Evolutionary conservation across 441 rosid genomes (phyloP).

Genomic region (Adansonia grandidieri): DNA sequence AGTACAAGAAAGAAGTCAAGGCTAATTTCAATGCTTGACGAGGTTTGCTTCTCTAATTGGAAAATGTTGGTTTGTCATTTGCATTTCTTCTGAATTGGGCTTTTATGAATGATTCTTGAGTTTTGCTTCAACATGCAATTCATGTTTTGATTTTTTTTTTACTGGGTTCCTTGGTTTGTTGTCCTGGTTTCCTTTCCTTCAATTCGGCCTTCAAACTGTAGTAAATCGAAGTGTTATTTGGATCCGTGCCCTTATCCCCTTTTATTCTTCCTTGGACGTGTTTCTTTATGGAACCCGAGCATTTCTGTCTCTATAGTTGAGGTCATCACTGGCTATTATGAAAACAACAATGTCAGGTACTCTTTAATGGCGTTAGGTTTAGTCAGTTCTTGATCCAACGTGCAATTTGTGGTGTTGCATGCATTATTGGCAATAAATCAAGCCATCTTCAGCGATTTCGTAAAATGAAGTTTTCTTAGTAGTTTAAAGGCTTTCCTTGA

Average conservation of each 20-base stretch:
- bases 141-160: background rate
- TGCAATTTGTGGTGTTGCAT: constrained; percentile 36
- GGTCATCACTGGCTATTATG: constrained; percentile 18
- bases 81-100: background rate
- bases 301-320: constrained; percentile 25
- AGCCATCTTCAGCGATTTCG: constrained; percentile 15
- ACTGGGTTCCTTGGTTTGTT: background rate
- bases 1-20: constrained; percentile 69
- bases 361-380: constrained; percentile 31
- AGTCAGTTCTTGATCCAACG: constrained; percentile 30
- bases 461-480: background rate
- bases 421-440: constrained; percentile 22
- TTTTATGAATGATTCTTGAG: background rate
- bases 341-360: constrained; percentile 24
- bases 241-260: constrained; percentile 6
- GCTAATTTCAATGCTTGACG: constrained; percentile 82
- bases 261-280: constrained; percentile 40
- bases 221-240: constrained; percentile 2
- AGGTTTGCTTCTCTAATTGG: constrained; percentile 49
- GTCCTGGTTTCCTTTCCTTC: constrained; percentile 1
- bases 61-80: background rate
- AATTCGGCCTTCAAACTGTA: background rate
- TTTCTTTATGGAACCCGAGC: constrained; percentile 19
- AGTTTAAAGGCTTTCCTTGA: constrained; percentile 33
- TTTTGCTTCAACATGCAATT: constrained; percentile 5